A percentile compares a stretch with the other conserved stretches of the same genome.
Conservation (phyloP, 179 eudicot species). For the Spinacia oleracea region DNA sequence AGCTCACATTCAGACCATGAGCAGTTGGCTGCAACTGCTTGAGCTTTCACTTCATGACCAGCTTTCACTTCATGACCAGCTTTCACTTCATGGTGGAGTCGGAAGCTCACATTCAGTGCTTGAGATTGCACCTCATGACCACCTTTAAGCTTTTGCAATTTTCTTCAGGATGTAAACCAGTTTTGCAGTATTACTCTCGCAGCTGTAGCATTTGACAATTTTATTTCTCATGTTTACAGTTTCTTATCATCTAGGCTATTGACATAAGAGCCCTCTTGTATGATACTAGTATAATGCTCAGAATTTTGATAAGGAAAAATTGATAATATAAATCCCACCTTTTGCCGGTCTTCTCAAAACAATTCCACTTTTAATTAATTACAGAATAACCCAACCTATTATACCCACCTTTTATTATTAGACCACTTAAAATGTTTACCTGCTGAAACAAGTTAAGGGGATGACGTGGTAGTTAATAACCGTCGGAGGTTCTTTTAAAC, state of each 20-base stretch:
- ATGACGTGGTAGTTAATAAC: too few relatives aligned
- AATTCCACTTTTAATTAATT: too few relatives aligned
- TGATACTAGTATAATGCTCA: slow-evolving; percentile 10
- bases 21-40: slow-evolving; percentile 58
- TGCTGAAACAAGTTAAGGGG: too few relatives aligned
- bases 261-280: slow-evolving; percentile 15
- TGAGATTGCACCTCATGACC: too few relatives aligned
- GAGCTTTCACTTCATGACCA: slow-evolving; percentile 11
- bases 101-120: slow-evolving; percentile 31
- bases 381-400: too few relatives aligned
- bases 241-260: slow-evolving; percentile 11
- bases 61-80: too few relatives aligned
- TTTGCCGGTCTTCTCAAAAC: too few relatives aligned
- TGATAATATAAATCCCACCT: too few relatives aligned
- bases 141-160: background rate
- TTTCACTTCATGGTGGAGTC: slow-evolving; percentile 15
- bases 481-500: too few relatives aligned
- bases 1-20: slow-evolving; percentile 44
- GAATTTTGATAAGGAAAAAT: slow-evolving; percentile 6
- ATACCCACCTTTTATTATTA: too few relatives aligned
- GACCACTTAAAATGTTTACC: too few relatives aligned
- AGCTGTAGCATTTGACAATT: slow-evolving; percentile 14
- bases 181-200: slow-evolving; percentile 7
- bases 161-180: slow-evolving; percentile 2
- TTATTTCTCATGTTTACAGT: background rate